Base-by-base conservation (phyloP, 2,329 filamentous ascomycete genomes). In the Penicillium vulpinum region DNA sequence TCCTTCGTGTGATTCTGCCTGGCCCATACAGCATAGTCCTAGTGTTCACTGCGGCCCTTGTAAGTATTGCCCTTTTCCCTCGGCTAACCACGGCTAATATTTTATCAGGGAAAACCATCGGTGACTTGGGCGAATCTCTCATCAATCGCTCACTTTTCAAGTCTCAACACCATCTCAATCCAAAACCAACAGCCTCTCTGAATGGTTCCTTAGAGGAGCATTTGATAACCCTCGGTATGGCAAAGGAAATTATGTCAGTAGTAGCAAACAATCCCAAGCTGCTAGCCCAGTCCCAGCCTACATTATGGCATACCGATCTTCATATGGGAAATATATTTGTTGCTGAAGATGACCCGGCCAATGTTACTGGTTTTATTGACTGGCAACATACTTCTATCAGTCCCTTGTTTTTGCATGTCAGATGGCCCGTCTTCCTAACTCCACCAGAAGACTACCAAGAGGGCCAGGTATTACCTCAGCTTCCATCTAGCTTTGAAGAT, bases 241-340 rank as follows among this genome's bases (percentile, higher is more conserved):
- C 52, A 24, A 61, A 58, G 39, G 10, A 41, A 39, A 35, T 53
- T 24, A 54, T 56, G 28, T 44, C 52, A 49, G 29, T 43, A 10
- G 36, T 58, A 33, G 38, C 56, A 50, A 41, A 51, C 22, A 59
- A 56, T 44, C 7, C 46, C 31, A 59, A 54, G 39, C 21, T 52
- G 24, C 52, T 54, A 26, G 46, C 40, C 15, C 31, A 54, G 15
- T 44, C 58, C 36, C 58, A 60, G 21, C 63, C 63, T 26, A 58
- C 52, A 49, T 16, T 64, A 22, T 62, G 59, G 54, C 58, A 65
- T 43, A 58, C 63, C 16, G 62, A 65, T 56, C 52, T 65, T 29
- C 62, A 64, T 39, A 62, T 70, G 68, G 69, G 68, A 29, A 72
- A 73, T 45, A 72, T 73, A 21, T 71, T 66, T 50, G 63, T 67